Evolutionary conservation across 129 eudicot species (phyloP).

Genomic region (Glebionis coronaria): DNA sequence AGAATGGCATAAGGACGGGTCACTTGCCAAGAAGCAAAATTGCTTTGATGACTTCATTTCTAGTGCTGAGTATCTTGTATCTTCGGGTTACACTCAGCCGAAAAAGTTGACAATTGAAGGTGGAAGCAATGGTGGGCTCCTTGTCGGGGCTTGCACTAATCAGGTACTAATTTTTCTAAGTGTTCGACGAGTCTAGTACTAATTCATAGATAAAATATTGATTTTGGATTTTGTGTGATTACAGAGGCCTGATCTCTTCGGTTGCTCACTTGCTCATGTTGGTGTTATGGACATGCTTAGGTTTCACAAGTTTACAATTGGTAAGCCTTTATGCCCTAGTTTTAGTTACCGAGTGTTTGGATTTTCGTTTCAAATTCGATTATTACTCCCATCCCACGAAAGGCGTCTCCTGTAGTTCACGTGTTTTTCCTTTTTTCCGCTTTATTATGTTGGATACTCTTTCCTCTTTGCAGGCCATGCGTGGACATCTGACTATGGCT

Average conservation of each 20-base stretch:
- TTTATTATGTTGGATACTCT: constrained; percentile 9
- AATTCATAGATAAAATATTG: not conserved
- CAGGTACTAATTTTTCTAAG: constrained; percentile 45
- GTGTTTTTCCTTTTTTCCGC: not conserved
- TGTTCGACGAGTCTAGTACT: not conserved
- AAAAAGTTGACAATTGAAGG: constrained; percentile 88
- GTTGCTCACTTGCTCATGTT: constrained; percentile 99
- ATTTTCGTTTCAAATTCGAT: not conserved
- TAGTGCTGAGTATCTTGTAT: constrained; percentile 77
- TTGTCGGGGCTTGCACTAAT: constrained; percentile 93
- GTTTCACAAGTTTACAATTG: constrained; percentile 94
- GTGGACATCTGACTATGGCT: constrained; percentile 97
- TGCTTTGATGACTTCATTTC: constrained; percentile 94
- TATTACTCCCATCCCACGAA: not conserved
- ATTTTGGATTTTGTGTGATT: constrained; percentile 6
- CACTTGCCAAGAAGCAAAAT: constrained; percentile 82
- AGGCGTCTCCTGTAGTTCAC: not conserved
- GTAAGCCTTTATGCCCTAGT: constrained; percentile 33
- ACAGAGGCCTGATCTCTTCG: constrained; percentile 97
- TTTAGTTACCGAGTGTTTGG: not conserved
- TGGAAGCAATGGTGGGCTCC: constrained; percentile 98
- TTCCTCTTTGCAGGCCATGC: constrained; percentile 66
- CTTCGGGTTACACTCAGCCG: constrained; percentile 83
- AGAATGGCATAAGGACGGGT: constrained; percentile 96
- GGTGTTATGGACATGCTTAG: constrained; percentile 99